A percentile compares a stretch with the other conserved stretches of the same genome.
These are phyloP conservation scores for Wallacemonas sp. DNA, from an alignment of 208 protist species.

Conservation along the genomic window DNA sequence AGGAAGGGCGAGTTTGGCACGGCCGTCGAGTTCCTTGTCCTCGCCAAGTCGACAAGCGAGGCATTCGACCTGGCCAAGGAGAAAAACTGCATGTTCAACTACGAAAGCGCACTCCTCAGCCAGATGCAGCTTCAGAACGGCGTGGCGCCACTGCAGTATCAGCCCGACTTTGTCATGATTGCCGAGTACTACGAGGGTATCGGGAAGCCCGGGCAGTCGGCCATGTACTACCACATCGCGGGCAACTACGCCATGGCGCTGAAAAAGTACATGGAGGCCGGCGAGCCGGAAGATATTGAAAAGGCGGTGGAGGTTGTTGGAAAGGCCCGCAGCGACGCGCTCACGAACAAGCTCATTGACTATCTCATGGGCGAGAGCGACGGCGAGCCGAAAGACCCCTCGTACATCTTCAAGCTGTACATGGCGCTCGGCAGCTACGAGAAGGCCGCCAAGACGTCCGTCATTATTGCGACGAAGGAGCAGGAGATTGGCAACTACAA, in stretches of 20 bases:
- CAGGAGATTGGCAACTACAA: constrained; percentile 95
- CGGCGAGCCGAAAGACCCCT: constrained; percentile 95
- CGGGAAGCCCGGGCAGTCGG: constrained; percentile 80
- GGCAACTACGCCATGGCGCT: constrained; percentile 91
- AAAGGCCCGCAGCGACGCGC: constrained; percentile 88
- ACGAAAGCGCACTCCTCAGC: constrained; percentile 75
- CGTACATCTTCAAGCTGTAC: constrained; percentile 98
- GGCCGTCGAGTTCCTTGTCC: constrained; percentile 97
- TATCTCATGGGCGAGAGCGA: constrained; percentile 96
- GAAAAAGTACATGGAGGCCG: constrained; percentile 89
- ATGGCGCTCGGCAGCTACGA: constrained; percentile 96
- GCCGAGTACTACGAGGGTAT: constrained; percentile 94
- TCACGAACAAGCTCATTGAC: constrained; percentile 96
- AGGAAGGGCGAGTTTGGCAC: constrained; percentile 77
- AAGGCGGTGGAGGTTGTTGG: constrained; percentile 94
- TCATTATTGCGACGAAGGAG: constrained; percentile 96
- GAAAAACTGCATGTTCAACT: constrained; percentile 86
- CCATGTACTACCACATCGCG: constrained; percentile 92
- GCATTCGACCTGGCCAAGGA: constrained; percentile 94
- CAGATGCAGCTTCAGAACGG: constrained; percentile 88
- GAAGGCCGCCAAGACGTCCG: constrained; percentile 95
- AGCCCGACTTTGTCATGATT: constrained; percentile 86
- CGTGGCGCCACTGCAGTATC: constrained; percentile 62
- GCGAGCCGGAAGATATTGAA: constrained; percentile 88
- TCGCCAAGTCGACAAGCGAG: constrained; percentile 91